Percentiles rank a stretch among this genome's conserved stretches.
These are phyloP conservation scores for Curvularia spicifera DNA, from an alignment of 2,329 filamentous ascomycete genomes.

Conservation along the genomic window DNA sequence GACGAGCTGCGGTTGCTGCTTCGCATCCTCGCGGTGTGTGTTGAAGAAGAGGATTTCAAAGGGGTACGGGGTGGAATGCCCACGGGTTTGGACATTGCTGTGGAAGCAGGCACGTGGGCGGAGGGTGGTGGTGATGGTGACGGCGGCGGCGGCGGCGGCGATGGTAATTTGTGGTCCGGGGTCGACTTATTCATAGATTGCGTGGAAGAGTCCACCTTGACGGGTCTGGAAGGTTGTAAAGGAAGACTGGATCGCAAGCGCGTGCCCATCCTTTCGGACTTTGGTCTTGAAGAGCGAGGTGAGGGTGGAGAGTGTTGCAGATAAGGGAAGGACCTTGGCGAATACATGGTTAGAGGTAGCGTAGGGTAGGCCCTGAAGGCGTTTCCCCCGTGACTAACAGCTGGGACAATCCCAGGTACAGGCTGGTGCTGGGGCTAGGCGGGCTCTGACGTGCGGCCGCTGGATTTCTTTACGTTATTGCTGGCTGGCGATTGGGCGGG, in stretches of 20 bases:
- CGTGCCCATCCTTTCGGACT: slow-evolving; percentile 43
- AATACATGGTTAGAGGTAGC: slow-evolving; percentile 45
- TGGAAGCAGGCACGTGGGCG: slow-evolving; percentile 21
- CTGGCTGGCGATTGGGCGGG: slow-evolving; percentile 43
- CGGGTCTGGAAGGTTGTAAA: slow-evolving; percentile 22
- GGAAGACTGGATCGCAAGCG: slow-evolving; percentile 30
- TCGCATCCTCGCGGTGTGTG: slow-evolving; percentile 41
- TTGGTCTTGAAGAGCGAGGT: slow-evolving; percentile 27
- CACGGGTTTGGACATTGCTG: slow-evolving; percentile 49
- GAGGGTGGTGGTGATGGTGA: slow-evolving; percentile 12
- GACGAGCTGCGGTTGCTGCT: slow-evolving; percentile 41
- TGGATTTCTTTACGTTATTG: slow-evolving; percentile 48
- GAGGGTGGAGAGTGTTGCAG: slow-evolving; percentile 46
- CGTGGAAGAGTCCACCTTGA: slow-evolving; percentile 17
- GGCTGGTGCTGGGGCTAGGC: slow-evolving; percentile 23
- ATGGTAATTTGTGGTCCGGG: not conserved
- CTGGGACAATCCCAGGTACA: slow-evolving; percentile 22
- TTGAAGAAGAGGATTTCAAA: slow-evolving; percentile 36
- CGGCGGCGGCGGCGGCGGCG: slow-evolving; percentile 10
- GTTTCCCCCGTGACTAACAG: slow-evolving; percentile 37
- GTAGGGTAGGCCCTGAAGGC: slow-evolving; percentile 31
- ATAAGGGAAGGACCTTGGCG: slow-evolving; percentile 55
- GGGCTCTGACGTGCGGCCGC: slow-evolving; percentile 39
- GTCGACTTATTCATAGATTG: slow-evolving; percentile 14
- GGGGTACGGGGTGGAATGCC: slow-evolving; percentile 50